Percentiles rank a stretch among this genome's conserved stretches.
Conservation (phyloP, 371 early-diverging fungal species). For the Syncephalastrum monosporum region DNA sequence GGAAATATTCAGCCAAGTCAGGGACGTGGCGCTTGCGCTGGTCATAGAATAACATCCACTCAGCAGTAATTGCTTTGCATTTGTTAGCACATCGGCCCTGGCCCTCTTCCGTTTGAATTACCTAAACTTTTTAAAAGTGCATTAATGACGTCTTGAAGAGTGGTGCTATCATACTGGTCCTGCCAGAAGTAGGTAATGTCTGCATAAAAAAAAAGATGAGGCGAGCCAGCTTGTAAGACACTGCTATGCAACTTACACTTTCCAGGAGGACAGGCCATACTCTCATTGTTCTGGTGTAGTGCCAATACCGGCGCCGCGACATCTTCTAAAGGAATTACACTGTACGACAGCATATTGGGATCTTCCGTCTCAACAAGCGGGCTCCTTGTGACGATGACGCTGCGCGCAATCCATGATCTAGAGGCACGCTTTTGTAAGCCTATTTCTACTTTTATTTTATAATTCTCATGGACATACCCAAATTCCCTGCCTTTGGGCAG, state of each 20-base stretch:
- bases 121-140: too few species aligned
- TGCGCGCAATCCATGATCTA: slow-evolving; percentile 50
- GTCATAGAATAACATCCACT: slow-evolving; percentile 34
- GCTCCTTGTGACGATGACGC: slow-evolving; percentile 49
- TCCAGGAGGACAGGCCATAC: slow-evolving; percentile 61
- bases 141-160: too few species aligned
- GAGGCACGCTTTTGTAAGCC: slow-evolving; percentile 8
- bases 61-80: too few species aligned
- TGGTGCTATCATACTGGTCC: too few species aligned
- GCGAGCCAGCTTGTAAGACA: neutral
- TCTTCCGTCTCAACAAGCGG: slow-evolving; percentile 37
- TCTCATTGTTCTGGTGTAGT: slow-evolving; percentile 59
- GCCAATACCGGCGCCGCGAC: slow-evolving; percentile 36
- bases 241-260: slow-evolving; percentile 48
- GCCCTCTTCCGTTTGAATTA: too few species aligned
- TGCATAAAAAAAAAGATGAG: neutral
- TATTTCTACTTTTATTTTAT: neutral
- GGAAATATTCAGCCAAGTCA: too few species aligned
- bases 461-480: slow-evolving; percentile 14
- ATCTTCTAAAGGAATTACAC: slow-evolving; percentile 23
- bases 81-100: too few species aligned
- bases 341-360: slow-evolving; percentile 33
- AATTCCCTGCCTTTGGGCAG: slow-evolving; percentile 23
- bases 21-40: slow-evolving; percentile 35
- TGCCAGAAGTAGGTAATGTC: too few species aligned